phyloP scores from a whole-genome alignment of 148 eudicot genomes.

The Rhododendron vialii region DNA sequence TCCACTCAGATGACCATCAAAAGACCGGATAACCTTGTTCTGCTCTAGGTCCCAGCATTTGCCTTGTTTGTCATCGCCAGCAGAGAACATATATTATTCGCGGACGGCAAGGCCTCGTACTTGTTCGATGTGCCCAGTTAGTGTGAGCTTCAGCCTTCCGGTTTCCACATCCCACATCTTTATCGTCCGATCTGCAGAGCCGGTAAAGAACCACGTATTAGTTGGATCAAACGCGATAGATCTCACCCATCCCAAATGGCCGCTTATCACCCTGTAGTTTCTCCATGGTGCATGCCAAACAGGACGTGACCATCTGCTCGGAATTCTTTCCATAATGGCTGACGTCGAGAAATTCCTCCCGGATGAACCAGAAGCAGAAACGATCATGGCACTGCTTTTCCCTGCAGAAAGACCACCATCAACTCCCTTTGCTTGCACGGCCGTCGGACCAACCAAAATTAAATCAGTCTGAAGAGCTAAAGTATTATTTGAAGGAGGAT shows the following conservation, averaged over 20 bases:
- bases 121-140: constrained; percentile 41
- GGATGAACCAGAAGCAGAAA: too few species aligned
- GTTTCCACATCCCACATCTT: constrained; percentile 97
- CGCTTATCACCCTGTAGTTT: constrained; percentile 39
- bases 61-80: constrained; percentile 97
- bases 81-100: constrained; percentile 89
- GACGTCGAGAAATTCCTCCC: too few species aligned
- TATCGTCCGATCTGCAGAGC: constrained; percentile 95
- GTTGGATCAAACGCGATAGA: constrained; percentile 90
- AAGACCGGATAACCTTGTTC: constrained; percentile 95
- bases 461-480: constrained; percentile 42
- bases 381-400: too few species aligned
- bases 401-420: too few species aligned
- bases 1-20: constrained; percentile 97
- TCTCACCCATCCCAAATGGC: constrained; percentile 99
- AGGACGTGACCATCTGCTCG: neutral
- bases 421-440: too few species aligned
- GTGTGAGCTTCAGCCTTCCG: constrained; percentile 64
- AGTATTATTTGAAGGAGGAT: constrained; percentile 28
- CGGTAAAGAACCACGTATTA: constrained; percentile 92
- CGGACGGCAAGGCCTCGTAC: constrained; percentile 97
- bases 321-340: neutral
- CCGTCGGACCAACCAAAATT: too few species aligned
- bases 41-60: constrained; percentile 30
- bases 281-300: too few species aligned